Evolutionary conservation across 2,329 filamentous ascomycete species (phyloP), one percentile per base, ranked within the genome.

Genomic region (Elsinoe fawcettii): DNA sequence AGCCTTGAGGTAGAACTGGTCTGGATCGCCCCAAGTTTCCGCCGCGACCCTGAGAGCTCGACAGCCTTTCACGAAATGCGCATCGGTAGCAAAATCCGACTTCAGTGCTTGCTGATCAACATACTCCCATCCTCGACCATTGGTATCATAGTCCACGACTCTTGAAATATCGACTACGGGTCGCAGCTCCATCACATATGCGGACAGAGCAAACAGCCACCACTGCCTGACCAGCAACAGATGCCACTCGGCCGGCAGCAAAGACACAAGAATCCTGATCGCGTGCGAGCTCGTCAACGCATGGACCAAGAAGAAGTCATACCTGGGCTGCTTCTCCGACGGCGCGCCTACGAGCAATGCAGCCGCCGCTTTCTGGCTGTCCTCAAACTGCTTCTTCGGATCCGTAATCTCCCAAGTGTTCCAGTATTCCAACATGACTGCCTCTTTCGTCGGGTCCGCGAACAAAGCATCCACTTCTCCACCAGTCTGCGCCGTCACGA

Each of bases 251-350:
- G 78, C 71, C 0, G 90, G 90, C 9, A 96, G 74, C 34, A 89
- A 71, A 0, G 93, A 89, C 2, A 99, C 75, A 4, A 99, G 72
- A 22, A 95, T 82, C n/a, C 93, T 82, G 11, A 96, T 81, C 0
- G 93, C 92, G 68, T 99, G 90, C 60, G 86, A 91, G 18, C 87
- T 86, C 0, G 89, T 95, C 30, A 99, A 77, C 6, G 93, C 70
- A 67, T 96, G 90, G 3, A 88, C 84, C 41, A 91, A 71, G 72
- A 90, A 89, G 73, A 95, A 92, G 72, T 93, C 88, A 72, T 90
- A 95, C 27, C 82, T 75, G 56, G 85, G 2, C 76, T 65, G 62
- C 25, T 69, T 58, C 20, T 70, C 55, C 32, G 75, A 67, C 1
- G 83, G 79, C 2, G 82, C 83, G 5, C 80, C 77, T 3, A 90